These are phyloP conservation scores for Pisolithus albus DNA, from an alignment of 768 basidiomycete genomes.

Conservation along the genomic window DNA sequence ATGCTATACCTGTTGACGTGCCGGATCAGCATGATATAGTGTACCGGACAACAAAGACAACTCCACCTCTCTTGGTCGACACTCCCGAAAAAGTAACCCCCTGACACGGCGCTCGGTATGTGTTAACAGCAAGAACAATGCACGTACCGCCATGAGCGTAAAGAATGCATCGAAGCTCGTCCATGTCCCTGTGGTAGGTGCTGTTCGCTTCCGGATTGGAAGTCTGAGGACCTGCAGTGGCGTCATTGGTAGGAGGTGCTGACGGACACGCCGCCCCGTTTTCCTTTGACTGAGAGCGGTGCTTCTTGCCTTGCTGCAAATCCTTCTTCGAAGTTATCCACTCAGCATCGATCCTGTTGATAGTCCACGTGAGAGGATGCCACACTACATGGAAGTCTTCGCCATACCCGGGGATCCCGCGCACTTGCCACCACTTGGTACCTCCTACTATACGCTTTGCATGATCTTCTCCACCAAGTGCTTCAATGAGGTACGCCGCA, in stretches of 20 bases:
- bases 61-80: conserved; percentile 65
- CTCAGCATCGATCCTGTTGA: conserved; percentile 66
- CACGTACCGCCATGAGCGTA: conserved; percentile 68
- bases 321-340: conserved; percentile 87
- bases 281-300: conserved; percentile 37
- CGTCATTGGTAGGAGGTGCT: conserved; percentile 5
- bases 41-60: not conserved
- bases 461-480: conserved; percentile 77
- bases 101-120: conserved; percentile 27
- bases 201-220: conserved; percentile 27
- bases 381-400: conserved; percentile 8
- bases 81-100: conserved; percentile 82
- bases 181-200: conserved; percentile 65
- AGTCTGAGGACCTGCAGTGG: conserved; percentile 10
- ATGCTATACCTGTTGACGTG: conserved; percentile 50
- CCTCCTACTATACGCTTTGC: conserved; percentile 74
- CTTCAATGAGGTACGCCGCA: conserved; percentile 63
- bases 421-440: conserved; percentile 96
- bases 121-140: not conserved
- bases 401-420: conserved; percentile 69
- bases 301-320: conserved; percentile 61
- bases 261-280: not conserved
- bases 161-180: conserved; percentile 78
- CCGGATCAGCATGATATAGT: conserved; percentile 1
- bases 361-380: conserved; percentile 8